Evolutionary conservation across 257 asterid species (phyloP).

Genomic region (Solanum ossicruentum): DNA sequence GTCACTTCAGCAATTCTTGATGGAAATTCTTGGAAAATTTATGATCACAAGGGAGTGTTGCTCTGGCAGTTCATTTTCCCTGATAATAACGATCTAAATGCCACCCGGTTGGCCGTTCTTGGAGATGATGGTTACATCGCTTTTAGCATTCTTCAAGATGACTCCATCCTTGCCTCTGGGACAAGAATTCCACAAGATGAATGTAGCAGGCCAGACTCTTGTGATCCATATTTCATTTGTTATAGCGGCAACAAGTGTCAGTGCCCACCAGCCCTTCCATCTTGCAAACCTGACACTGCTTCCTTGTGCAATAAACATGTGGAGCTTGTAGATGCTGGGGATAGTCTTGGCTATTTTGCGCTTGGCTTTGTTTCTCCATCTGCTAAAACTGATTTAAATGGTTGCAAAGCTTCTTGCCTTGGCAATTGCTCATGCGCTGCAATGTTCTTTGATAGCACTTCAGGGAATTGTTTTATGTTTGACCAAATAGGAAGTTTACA

Average conservation of each 20-base stretch:
- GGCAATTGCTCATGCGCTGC: slow-evolving; percentile 68
- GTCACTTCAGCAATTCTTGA: slow-evolving; percentile 36
- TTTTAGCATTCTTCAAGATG: slow-evolving; percentile 39
- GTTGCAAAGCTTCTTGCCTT: slow-evolving; percentile 59
- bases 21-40: slow-evolving; percentile 74
- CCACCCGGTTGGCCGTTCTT: slow-evolving; percentile 60
- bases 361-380: slow-evolving; percentile 44
- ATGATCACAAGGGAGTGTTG: slow-evolving; percentile 26
- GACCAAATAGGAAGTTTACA: slow-evolving; percentile 53
- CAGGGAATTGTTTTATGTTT: slow-evolving; percentile 63
- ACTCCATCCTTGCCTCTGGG: slow-evolving; percentile 21
- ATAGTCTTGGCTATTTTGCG: slow-evolving; percentile 43
- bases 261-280: slow-evolving; percentile 51
- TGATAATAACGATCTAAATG: slow-evolving; percentile 18
- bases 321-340: slow-evolving; percentile 59
- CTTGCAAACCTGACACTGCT: slow-evolving; percentile 33
- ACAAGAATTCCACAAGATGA: slow-evolving; percentile 54
- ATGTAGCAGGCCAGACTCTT: slow-evolving; percentile 71
- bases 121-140: slow-evolving; percentile 51
- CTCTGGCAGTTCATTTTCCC: slow-evolving; percentile 68
- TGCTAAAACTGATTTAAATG: slow-evolving; percentile 38
- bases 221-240: slow-evolving; percentile 57
- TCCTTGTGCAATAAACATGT: slow-evolving; percentile 28
- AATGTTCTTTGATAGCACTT: slow-evolving; percentile 44
- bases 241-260: slow-evolving; percentile 52